Evolutionary conservation across 2,329 filamentous ascomycete species (phyloP).

Genomic region (Eutypa lata): DNA sequence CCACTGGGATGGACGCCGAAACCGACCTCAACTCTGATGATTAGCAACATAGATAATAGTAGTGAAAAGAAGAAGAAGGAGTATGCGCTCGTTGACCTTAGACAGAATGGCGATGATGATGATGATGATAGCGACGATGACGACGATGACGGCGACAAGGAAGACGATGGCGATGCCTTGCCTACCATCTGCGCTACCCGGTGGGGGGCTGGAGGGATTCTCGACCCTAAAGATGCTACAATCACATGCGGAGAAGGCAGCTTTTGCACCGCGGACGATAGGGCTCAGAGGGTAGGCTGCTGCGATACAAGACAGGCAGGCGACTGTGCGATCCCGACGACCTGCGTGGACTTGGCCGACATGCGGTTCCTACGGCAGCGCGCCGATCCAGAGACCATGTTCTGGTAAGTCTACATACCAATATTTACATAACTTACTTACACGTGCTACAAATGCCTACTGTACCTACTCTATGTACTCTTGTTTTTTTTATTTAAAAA

Average conservation of each 20-base stretch:
- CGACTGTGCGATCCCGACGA: slow-evolving; percentile 23
- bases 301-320: slow-evolving; percentile 18
- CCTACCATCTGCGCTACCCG: slow-evolving; percentile 15
- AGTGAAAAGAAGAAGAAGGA: no score
- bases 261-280: slow-evolving; percentile 18
- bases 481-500: background rate
- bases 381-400: slow-evolving; percentile 17
- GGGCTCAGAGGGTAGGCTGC: slow-evolving; percentile 21
- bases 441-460: no score
- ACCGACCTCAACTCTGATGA: slow-evolving; percentile 25
- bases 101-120: slow-evolving; percentile 6
- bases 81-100: slow-evolving; percentile 16
- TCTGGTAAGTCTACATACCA: slow-evolving; percentile 18
- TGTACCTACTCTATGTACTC: no score
- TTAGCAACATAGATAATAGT: background rate
- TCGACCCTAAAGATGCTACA: background rate
- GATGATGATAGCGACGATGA: no score
- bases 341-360: slow-evolving; percentile 22
- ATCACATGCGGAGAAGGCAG: slow-evolving; percentile 17
- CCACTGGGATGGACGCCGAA: slow-evolving; percentile 24
- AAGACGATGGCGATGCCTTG: background rate
- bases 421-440: no score
- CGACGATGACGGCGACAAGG: no score
- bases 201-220: background rate
- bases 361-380: slow-evolving; percentile 7